A percentile compares a stretch with the other conserved stretches of the same genome.
Evolutionary conservation across 306 rosid genomes (phyloP).

Genomic region (Boehmeria nivea): DNA sequence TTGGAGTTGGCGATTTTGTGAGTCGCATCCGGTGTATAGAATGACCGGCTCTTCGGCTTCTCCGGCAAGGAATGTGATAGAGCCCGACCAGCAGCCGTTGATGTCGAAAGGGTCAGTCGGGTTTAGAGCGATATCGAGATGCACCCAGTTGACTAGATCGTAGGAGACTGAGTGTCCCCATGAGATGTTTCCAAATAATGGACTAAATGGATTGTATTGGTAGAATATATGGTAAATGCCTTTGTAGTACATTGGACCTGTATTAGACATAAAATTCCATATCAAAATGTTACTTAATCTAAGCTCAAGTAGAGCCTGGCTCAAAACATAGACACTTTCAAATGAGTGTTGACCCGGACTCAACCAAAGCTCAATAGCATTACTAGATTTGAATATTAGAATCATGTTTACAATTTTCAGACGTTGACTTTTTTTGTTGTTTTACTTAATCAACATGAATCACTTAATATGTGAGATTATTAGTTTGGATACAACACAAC

Average conservation of each 20-base stretch:
- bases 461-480: too few relatives aligned
- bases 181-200: constrained; percentile 21
- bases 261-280: not conserved
- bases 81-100: constrained; percentile 25
- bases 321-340: too few relatives aligned
- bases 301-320: too few relatives aligned
- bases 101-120: constrained; percentile 18
- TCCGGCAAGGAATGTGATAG: constrained; percentile 19
- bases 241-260: constrained; percentile 21
- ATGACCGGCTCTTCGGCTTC: constrained; percentile 2
- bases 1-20: constrained; percentile 14
- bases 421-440: too few relatives aligned
- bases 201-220: constrained; percentile 24
- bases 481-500: too few relatives aligned
- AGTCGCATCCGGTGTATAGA: constrained; percentile 23
- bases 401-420: too few relatives aligned
- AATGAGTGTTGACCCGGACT: too few relatives aligned
- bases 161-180: constrained; percentile 23
- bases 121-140: constrained; percentile 6
- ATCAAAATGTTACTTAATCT: not conserved
- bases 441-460: too few relatives aligned
- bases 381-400: too few relatives aligned
- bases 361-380: too few relatives aligned
- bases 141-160: constrained; percentile 22
- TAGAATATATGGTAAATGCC: constrained; percentile 27